Conservation (phyloP, 257 asterid genomes). For the Plectranthus barbatus region DNA sequence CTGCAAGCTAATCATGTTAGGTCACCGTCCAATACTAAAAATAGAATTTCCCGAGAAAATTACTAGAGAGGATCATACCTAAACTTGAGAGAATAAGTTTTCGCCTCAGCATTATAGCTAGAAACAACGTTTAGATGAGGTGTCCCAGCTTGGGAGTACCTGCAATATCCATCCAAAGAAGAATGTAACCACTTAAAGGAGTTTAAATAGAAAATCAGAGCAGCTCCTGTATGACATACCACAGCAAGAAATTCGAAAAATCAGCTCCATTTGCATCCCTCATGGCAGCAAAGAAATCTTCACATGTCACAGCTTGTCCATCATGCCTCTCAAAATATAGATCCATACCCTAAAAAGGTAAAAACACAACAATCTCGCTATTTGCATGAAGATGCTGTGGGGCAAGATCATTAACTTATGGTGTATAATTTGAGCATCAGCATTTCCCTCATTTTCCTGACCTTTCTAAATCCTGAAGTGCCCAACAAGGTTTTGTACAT, state of each 20-base stretch:
- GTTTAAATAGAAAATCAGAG: constrained; percentile 1
- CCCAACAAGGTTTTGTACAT: constrained; percentile 89
- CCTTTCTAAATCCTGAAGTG: constrained; percentile 72
- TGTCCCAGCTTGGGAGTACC: constrained; percentile 99
- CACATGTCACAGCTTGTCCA: constrained; percentile 87
- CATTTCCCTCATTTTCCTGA: constrained; percentile 11
- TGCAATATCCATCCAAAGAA: constrained; percentile 23
- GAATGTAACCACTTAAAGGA: neutral
- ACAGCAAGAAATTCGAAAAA: constrained; percentile 70
- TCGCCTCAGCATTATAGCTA: constrained; percentile 47
- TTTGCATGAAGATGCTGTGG: neutral
- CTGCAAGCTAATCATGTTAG: constrained; percentile 33
- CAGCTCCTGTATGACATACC: constrained; percentile 37
- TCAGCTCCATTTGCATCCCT: constrained; percentile 91
- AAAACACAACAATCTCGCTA: constrained; percentile 4
- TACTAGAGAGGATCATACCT: constrained; percentile 35
- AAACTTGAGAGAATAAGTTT: constrained; percentile 59
- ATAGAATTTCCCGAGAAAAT: neutral
- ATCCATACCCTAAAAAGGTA: constrained; percentile 62
- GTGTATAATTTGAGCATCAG: neutral
- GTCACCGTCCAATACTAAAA: constrained; percentile 4
- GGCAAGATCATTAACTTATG: neutral
- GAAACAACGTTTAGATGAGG: constrained; percentile 66
- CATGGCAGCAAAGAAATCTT: constrained; percentile 93
- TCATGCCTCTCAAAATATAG: constrained; percentile 80